Evolutionary conservation across 306 rosid genomes (phyloP).

Genomic region (Cucurbita maxima): DNA sequence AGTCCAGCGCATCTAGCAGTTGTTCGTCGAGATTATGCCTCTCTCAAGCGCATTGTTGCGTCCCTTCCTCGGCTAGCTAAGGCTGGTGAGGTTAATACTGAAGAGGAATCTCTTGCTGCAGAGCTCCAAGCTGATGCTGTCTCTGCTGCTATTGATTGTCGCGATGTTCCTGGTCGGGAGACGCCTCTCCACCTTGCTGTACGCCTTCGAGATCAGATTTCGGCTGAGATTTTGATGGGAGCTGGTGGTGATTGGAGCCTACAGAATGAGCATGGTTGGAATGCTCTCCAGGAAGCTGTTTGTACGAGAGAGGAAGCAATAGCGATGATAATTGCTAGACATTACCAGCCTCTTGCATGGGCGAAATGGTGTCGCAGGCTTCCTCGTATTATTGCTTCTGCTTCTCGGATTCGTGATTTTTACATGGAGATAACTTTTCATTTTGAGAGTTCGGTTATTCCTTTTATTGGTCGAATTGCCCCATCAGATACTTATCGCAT

Average conservation of each 20-base stretch:
- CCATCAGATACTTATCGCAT: constrained; percentile 97
- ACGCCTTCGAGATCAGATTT: constrained; percentile 57
- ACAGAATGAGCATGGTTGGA: constrained; percentile 95
- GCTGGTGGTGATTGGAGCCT: constrained; percentile 98
- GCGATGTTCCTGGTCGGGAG: constrained; percentile 96
- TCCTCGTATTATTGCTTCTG: constrained; percentile 89
- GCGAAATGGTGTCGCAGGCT: constrained; percentile 99
- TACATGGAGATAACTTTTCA: constrained; percentile 97
- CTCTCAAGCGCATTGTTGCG: constrained; percentile 45
- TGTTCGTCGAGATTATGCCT: constrained; percentile 52
- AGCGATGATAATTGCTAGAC: constrained; percentile 83
- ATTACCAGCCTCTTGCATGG: constrained; percentile 92
- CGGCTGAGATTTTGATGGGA: constrained; percentile 90
- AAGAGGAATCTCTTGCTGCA: constrained; percentile 71
- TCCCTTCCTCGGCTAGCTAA: constrained; percentile 65
- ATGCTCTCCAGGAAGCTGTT: constrained; percentile 96
- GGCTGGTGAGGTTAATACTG: constrained; percentile 67
- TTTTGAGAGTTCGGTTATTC: constrained; percentile 97
- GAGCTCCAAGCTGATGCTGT: constrained; percentile 72
- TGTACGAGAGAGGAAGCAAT: constrained; percentile 85
- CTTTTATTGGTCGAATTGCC: constrained; percentile 89
- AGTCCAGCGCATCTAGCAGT: constrained; percentile 89
- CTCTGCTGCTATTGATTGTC: constrained; percentile 57
- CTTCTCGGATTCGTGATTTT: constrained; percentile 84
- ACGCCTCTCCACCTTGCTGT: constrained; percentile 98